These are phyloP conservation scores for Ogataea ganodermae DNA, from an alignment of 805 yeast species.

Conservation along the genomic window DNA sequence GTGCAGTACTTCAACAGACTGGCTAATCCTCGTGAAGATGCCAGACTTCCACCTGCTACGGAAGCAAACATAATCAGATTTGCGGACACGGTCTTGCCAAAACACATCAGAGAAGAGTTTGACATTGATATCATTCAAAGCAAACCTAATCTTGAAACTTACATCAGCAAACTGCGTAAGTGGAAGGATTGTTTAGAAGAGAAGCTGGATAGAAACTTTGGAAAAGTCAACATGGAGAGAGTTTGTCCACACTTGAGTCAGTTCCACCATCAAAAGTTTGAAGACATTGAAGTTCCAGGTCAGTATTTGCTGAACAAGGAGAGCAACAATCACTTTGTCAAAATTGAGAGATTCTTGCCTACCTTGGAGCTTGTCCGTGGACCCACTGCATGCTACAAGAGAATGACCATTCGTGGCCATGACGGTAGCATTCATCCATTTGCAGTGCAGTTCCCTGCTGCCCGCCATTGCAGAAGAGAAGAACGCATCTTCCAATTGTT, in stretches of 20 bases:
- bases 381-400: slow-evolving; percentile 84
- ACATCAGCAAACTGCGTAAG: slow-evolving; percentile 75
- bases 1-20: slow-evolving; percentile 85
- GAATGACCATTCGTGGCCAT: slow-evolving; percentile 87
- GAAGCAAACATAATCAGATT: slow-evolving; percentile 85
- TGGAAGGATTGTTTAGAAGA: slow-evolving; percentile 96
- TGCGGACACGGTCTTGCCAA: slow-evolving; percentile 91
- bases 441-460: slow-evolving; percentile 97
- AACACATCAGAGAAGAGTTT: slow-evolving; percentile 84
- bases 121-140: slow-evolving; percentile 86
- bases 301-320: slow-evolving; percentile 90
- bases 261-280: slow-evolving; percentile 97
- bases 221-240: slow-evolving; percentile 79
- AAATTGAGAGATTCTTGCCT: slow-evolving; percentile 91
- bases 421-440: slow-evolving; percentile 91
- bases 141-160: slow-evolving; percentile 86
- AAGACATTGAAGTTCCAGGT: slow-evolving; percentile 96
- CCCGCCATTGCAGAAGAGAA: slow-evolving; percentile 95
- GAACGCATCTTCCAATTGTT: slow-evolving; percentile 91
- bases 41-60: slow-evolving; percentile 85
- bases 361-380: slow-evolving; percentile 87
- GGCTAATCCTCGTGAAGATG: slow-evolving; percentile 84
- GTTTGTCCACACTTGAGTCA: slow-evolving; percentile 94
- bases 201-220: slow-evolving; percentile 81
- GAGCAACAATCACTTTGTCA: slow-evolving; percentile 85